Conservation (phyloP, 164 flowering plant genomes). For the Magnolia changhungtana region DNA sequence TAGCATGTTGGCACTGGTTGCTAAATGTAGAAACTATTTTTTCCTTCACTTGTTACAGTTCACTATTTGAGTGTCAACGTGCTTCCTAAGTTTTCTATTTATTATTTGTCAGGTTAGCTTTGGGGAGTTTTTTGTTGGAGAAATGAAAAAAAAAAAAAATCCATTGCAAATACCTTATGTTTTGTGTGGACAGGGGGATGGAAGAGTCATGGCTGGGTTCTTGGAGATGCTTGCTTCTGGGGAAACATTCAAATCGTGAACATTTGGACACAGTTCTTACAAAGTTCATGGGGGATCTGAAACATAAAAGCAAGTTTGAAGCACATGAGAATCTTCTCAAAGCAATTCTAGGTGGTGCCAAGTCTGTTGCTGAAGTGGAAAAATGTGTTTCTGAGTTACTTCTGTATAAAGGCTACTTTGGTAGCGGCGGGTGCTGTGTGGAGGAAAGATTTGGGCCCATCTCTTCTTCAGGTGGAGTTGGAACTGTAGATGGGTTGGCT, state of each 20-base stretch:
- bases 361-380: slow-evolving; percentile 29
- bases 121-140: not conserved
- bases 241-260: slow-evolving; percentile 41
- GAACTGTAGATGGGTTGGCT: slow-evolving; percentile 24
- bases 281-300: slow-evolving; percentile 45
- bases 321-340: slow-evolving; percentile 47
- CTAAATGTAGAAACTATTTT: not conserved
- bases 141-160: not conserved
- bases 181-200: slow-evolving; percentile 42
- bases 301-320: slow-evolving; percentile 40
- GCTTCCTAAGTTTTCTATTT: not conserved
- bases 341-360: slow-evolving; percentile 45
- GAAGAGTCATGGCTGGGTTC: slow-evolving; percentile 91
- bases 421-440: slow-evolving; percentile 25
- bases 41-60: not conserved
- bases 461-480: slow-evolving; percentile 20
- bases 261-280: slow-evolving; percentile 30
- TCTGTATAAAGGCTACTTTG: slow-evolving; percentile 51
- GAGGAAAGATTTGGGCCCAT: slow-evolving; percentile 24
- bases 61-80: not conserved
- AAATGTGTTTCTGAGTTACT: slow-evolving; percentile 37
- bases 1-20: no score
- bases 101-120: no score
- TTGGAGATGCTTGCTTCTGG: slow-evolving; percentile 73
- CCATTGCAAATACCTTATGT: not conserved